Conservation (phyloP, 345 rosid species). For the Pugionium dolabratum region DNA sequence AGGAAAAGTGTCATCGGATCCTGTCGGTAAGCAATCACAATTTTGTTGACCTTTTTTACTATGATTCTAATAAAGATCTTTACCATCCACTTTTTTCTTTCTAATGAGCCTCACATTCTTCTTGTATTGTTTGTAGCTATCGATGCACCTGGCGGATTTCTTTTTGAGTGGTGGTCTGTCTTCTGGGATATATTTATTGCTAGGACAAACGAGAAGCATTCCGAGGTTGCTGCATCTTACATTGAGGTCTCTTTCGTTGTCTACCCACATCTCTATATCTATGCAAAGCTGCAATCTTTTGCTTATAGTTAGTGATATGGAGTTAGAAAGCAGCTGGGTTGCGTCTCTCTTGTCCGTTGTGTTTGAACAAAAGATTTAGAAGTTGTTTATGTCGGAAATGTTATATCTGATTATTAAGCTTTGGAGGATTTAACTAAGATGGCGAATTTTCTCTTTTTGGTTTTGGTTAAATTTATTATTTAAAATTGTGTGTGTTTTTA, state of each 20-base stretch:
- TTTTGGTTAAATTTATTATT: slow-evolving; percentile 4
- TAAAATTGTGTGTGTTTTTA: background rate
- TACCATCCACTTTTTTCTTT: background rate
- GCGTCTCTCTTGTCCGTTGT: slow-evolving; percentile 2
- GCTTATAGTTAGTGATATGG: slow-evolving; percentile 3
- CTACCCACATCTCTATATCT: slow-evolving; percentile 10
- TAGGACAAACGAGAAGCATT: slow-evolving; percentile 96
- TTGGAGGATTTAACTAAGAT: background rate
- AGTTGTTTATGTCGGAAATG: slow-evolving; percentile 4
- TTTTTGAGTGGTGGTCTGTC: slow-evolving; percentile 99
- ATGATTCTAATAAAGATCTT: slow-evolving; percentile 1
- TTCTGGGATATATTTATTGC: slow-evolving; percentile 99
- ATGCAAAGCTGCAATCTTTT: slow-evolving; percentile 11
- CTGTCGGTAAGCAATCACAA: slow-evolving; percentile 69
- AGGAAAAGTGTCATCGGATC: slow-evolving; percentile 97
- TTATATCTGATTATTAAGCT: background rate
- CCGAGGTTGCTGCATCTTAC: slow-evolving; percentile 97
- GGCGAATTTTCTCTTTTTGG: slow-evolving; percentile 5
- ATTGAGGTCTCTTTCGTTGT: slow-evolving; percentile 65
- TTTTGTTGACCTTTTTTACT: slow-evolving; percentile 14
- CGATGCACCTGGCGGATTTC: slow-evolving; percentile 98
- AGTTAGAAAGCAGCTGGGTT: slow-evolving; percentile 23
- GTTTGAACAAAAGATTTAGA: background rate
- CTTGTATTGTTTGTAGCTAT: slow-evolving; percentile 59
- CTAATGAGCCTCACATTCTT: slow-evolving; percentile 17